phyloP scores from a whole-genome alignment of 768 basidiomycete species.

The Tricholoma matsutake region DNA sequence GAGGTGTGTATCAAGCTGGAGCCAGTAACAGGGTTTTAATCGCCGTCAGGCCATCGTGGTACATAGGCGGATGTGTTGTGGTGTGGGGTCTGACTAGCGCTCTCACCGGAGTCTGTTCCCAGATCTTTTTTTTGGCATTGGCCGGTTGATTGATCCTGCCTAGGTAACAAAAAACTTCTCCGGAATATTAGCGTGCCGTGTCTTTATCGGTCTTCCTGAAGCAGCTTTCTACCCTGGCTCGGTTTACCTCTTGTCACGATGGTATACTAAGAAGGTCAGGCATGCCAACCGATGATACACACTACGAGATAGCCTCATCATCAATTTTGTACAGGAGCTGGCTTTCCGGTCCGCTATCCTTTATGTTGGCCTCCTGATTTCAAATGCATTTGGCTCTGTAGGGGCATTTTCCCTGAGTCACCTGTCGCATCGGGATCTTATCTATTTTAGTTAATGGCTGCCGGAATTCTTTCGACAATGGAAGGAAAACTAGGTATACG shows the following conservation, averaged over 20 bases:
- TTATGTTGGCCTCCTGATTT: constrained; percentile 56
- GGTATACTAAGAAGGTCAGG: constrained; percentile 55
- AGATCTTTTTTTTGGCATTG: background rate
- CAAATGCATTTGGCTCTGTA: constrained; percentile 67
- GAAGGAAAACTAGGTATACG: constrained; percentile 63
- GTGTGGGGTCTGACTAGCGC: constrained; percentile 63
- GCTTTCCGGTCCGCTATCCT: constrained; percentile 61
- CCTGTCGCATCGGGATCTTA: background rate
- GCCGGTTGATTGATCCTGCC: background rate
- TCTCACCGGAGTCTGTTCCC: constrained; percentile 51
- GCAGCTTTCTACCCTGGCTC: constrained; percentile 66
- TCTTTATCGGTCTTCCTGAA: constrained; percentile 65
- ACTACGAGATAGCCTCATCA: background rate
- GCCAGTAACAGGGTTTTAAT: background rate
- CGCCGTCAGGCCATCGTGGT: constrained; percentile 50
- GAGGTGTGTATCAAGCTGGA: constrained; percentile 30
- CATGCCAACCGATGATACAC: background rate
- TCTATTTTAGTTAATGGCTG: constrained; percentile 56
- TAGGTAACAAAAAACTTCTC: constrained; percentile 53
- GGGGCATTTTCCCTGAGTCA: constrained; percentile 15
- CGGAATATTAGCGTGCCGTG: constrained; percentile 52
- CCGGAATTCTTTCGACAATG: constrained; percentile 68
- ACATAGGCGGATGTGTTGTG: constrained; percentile 58
- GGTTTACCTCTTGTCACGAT: constrained; percentile 45
- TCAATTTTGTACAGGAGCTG: constrained; percentile 45